Conservation (phyloP, 306 rosid species). For the Malus sylvestris region DNA sequence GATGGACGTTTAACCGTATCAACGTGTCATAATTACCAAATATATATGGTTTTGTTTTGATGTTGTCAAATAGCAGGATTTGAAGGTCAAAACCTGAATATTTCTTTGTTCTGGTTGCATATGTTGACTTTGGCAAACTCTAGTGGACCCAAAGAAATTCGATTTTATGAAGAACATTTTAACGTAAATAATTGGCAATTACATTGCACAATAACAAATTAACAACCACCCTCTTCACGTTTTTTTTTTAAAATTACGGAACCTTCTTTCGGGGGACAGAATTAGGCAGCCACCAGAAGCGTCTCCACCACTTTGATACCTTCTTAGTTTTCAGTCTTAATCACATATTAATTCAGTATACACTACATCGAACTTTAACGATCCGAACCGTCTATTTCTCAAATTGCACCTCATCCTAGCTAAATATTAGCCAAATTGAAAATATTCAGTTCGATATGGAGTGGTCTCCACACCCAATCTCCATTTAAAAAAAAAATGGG, state of each 20-base stretch:
- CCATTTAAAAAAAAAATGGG: too few relatives aligned
- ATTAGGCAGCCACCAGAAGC: neutral
- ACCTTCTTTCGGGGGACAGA: neutral
- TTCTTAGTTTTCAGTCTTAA: neutral
- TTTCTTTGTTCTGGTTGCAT: neutral
- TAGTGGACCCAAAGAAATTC: neutral
- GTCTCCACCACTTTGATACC: neutral
- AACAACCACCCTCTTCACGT: neutral
- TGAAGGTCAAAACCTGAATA: neutral
- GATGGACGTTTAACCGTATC: rapidly evolving
- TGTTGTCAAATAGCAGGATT: neutral
- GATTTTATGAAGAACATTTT: neutral
- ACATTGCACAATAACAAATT: neutral
- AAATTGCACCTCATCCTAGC: too few relatives aligned
- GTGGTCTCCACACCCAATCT: too few relatives aligned
- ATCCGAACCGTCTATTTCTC: too few relatives aligned
- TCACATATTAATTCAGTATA: neutral
- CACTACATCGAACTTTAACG: too few relatives aligned
- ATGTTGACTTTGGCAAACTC: neutral
- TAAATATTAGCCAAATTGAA: too few relatives aligned
- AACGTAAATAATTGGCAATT: neutral
- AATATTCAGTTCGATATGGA: too few relatives aligned
- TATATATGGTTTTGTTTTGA: too few relatives aligned
- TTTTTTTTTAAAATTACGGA: neutral
- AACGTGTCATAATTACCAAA: too few relatives aligned